A percentile compares a stretch with the other conserved stretches of the same genome.
These are phyloP conservation scores for Solidago caesia DNA, from an alignment of 129 eudicot genomes.

Conservation along the genomic window DNA sequence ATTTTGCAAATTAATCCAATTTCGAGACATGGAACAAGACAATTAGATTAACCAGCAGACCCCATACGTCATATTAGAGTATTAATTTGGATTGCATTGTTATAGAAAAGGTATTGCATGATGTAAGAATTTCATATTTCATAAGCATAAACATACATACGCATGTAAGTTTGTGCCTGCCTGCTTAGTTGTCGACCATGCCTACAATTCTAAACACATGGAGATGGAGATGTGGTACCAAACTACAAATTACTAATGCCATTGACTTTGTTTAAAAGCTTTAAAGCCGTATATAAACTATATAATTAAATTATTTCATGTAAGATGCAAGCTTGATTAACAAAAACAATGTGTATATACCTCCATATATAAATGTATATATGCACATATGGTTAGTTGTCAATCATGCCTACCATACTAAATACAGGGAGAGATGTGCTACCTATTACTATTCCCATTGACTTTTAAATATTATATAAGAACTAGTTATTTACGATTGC, in stretches of 20 bases:
- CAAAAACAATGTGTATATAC: neutral
- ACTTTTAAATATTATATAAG: neutral
- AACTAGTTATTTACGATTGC: neutral
- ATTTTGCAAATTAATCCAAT: neutral
- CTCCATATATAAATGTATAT: neutral
- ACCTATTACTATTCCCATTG: conserved; percentile 24
- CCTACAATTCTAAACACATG: conserved; percentile 5
- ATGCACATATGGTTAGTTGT: conserved; percentile 5
- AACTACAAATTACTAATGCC: conserved; percentile 1
- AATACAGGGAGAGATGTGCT: conserved; percentile 19
- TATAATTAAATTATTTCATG: neutral
- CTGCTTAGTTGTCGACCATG: conserved; percentile 17
- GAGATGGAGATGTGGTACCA: conserved; percentile 15
- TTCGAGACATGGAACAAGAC: neutral
- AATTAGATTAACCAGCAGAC: neutral
- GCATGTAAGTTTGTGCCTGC: neutral
- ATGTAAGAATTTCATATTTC: too few relatives aligned
- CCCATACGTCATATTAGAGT: neutral
- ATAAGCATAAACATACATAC: neutral
- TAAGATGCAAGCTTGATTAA: neutral
- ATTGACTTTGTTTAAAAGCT: conserved; percentile 12
- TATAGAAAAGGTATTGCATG: neutral
- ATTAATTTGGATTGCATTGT: neutral
- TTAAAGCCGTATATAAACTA: neutral
- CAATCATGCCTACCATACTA: conserved; percentile 13